Evolutionary conservation across 2,329 filamentous ascomycete genomes (phyloP).

Genomic region (Orbilia javanica): DNA sequence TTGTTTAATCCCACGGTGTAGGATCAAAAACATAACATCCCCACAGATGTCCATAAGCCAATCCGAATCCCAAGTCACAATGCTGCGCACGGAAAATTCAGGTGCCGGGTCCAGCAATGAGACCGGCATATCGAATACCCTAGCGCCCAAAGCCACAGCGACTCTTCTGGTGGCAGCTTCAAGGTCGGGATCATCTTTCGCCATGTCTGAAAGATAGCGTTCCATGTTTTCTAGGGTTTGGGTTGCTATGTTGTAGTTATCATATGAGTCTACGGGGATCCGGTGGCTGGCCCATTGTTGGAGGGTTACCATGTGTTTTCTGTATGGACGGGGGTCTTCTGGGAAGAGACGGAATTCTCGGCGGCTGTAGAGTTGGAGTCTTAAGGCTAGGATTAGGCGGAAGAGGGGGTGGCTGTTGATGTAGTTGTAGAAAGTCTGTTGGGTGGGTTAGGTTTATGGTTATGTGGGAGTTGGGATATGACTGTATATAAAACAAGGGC

Average conservation of each 20-base stretch:
- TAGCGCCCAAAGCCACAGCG: not conserved
- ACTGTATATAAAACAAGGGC: too few relatives aligned
- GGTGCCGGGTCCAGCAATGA: too few relatives aligned
- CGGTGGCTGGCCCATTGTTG: not conserved
- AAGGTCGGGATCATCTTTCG: not conserved
- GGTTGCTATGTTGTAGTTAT: not conserved
- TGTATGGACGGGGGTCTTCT: not conserved
- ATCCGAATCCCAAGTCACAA: not conserved
- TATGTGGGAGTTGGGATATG: not conserved
- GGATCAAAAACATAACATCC: conserved; percentile 8
- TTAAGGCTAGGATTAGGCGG: not conserved
- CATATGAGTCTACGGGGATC: not conserved
- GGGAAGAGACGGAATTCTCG: not conserved
- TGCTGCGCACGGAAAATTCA: not conserved
- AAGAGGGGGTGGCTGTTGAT: not conserved
- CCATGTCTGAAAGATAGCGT: not conserved
- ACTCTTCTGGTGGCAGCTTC: not conserved
- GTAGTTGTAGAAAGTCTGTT: conserved; percentile 3
- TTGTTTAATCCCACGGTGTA: not conserved
- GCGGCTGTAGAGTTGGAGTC: not conserved
- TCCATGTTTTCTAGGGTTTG: not conserved
- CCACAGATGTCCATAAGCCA: conserved; percentile 11
- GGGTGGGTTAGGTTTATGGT: not conserved
- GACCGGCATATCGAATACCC: not conserved
- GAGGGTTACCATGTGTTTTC: not conserved